Base-by-base conservation (phyloP, 2,329 filamentous ascomycete genomes). In the Tolypocladium album region DNA sequence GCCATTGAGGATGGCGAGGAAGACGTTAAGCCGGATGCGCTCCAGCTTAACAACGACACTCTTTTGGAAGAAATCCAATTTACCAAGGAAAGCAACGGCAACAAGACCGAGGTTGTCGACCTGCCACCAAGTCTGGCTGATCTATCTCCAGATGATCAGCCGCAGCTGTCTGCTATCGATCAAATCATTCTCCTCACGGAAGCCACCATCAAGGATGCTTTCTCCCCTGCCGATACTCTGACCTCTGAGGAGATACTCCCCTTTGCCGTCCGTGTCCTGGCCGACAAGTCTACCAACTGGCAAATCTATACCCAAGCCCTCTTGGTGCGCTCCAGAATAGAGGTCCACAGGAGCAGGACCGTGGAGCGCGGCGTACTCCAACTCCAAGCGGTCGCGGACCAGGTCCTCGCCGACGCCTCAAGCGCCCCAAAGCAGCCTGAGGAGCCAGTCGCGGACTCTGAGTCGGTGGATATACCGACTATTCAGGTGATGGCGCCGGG, bases 291-390 rank as follows among this genome's bases (percentile, higher is more conserved):
- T 55, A 93, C 91, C 0, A 99, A 97, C 72, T 99, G 94, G 94
- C 94, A 97, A 72, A 88, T 97, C 40, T 97, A 97, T 71, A 97
- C 94, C 0, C 92, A 97, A 70, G 94, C 92, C 0, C 79, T 99
- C 11, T 80, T 99, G 0, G 89, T 97, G 1, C 84, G 94, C 53
- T 96, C 90, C 62, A 83, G 94, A 20, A 93, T 97, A 59, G 94
- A 99, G 73, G 82, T 92, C 0, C 92, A 95, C 74, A 84, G 86
- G 58, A 90, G 92, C 58, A 82, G 93, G 59, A 99, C 94, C 0
- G 82, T 95, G 43, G 94, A 99, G 75, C 82, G 94, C 61, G 90
- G 91, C 55, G 85, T 99, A 0, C 77, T 99, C 24, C 94, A 99
- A 74, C 83, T 99, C 65, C 94, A 99, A 74, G 92, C 92, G 1